These are phyloP conservation scores for Aspergillus hiratsukae DNA, from an alignment of 2,329 filamentous ascomycete species.

Conservation along the genomic window DNA sequence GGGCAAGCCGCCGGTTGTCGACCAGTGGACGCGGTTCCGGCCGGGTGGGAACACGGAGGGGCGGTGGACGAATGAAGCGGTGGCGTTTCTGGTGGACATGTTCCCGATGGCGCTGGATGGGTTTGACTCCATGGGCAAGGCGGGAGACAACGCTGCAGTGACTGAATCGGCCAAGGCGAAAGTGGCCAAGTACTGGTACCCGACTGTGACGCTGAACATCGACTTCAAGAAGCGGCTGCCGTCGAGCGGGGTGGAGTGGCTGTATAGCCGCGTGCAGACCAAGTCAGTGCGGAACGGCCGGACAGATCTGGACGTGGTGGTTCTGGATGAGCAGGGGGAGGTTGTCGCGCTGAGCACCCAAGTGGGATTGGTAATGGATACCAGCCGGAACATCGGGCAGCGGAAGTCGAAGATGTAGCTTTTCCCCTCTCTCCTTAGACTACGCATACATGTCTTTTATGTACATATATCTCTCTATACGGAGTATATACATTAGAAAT, in stretches of 20 bases:
- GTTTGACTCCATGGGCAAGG: slow-evolving; percentile 30
- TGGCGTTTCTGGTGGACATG: slow-evolving; percentile 65
- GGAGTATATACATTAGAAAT: background rate
- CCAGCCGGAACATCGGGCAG: slow-evolving; percentile 58
- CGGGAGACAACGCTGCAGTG: slow-evolving; percentile 13
- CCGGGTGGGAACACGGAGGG: slow-evolving; percentile 46
- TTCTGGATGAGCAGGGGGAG: slow-evolving; percentile 61
- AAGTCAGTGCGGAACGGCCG: slow-evolving; percentile 67
- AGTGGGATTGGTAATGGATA: slow-evolving; percentile 59
- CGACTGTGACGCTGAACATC: slow-evolving; percentile 69
- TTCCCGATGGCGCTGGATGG: slow-evolving; percentile 63
- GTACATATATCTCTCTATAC: slow-evolving; percentile 8
- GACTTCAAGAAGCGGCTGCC: slow-evolving; percentile 73
- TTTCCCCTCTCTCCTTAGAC: background rate
- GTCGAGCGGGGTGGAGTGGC: slow-evolving; percentile 64
- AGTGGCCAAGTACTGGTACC: slow-evolving; percentile 61
- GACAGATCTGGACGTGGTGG: slow-evolving; percentile 67
- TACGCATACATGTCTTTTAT: background rate
- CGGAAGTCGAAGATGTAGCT: slow-evolving; percentile 29
- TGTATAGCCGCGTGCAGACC: slow-evolving; percentile 61
- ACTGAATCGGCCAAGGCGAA: slow-evolving; percentile 16
- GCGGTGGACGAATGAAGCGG: slow-evolving; percentile 57
- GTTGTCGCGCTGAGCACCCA: slow-evolving; percentile 66
- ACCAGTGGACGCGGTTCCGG: slow-evolving; percentile 64
- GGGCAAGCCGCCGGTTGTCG: slow-evolving; percentile 36